Base-by-base conservation (phyloP, 2,329 filamentous ascomycete species). In the Penicillium olsonii region DNA sequence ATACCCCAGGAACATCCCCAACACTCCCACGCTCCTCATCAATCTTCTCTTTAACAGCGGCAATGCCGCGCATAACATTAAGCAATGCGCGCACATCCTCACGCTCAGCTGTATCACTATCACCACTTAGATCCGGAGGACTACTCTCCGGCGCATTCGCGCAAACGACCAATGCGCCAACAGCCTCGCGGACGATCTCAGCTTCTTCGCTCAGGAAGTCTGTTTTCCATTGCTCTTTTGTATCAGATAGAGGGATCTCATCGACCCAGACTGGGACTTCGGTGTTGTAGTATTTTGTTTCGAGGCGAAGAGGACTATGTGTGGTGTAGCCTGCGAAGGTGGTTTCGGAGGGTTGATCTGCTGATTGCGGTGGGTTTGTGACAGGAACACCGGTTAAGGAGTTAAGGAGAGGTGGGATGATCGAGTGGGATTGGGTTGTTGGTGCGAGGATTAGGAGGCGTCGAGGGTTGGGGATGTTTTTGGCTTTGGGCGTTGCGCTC, bases 211-310 rank as follows among this genome's bases (percentile, higher is more conserved):
- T 66, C 2, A 73, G 66, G 58, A 77, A 77, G 22, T 72, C 69
- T 0, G 57, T 57, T 39, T 65, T 67, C 75, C 75, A 77, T 59
- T 66, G 57, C 5, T 58, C 44, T 6, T 56, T 47, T 17, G 55
- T 19, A 8, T 22, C 11, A 18, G 35, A 10, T 17, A 42, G 1
- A 1, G 73, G 70, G 11, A 77, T 65, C 55, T 76, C 74, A 44
- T 77, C 75, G 17, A 76, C 74, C 75, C 75, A 77, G 37, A 77
- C 66, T 14, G 69, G 71, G 18, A 77, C 62, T 14, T 76, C 70
- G 5, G 72, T 65, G 4, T 55, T 63, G 53, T 76, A 77, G 57
- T 77, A 77, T 55, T 69, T 72, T 35, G 72, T 77, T 39, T 60
- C 39, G 39, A 77, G 57, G 5, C 50, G 60, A 24, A 77, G 61